phyloP scores from a whole-genome alignment of 2,329 filamentous ascomycete species.

The Cladophialophora psammophila region DNA sequence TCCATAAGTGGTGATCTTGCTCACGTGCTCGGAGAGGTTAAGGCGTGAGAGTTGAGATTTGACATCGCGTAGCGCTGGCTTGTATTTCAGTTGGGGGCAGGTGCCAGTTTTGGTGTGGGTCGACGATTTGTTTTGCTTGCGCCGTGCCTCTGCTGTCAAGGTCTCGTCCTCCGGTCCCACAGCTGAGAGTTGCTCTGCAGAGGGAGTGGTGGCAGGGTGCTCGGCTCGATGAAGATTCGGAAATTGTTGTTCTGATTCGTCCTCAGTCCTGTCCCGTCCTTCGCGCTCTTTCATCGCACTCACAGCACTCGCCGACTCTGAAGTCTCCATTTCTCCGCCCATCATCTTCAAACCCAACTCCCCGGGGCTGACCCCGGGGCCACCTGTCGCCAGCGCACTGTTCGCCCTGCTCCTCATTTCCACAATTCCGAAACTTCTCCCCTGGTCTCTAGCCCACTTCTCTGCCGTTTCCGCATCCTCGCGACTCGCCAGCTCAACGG shows the following conservation, averaged over 20 bases:
- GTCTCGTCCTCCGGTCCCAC: neutral
- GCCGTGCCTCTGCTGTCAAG: neutral
- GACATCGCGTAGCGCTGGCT: constrained; percentile 11
- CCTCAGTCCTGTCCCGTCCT: neutral
- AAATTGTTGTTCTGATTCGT: neutral
- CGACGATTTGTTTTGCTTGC: neutral
- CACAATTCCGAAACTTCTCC: constrained; percentile 1
- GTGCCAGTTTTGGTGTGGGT: neutral
- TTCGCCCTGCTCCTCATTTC: constrained; percentile 14
- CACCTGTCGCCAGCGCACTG: neutral
- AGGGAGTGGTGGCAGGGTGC: neutral
- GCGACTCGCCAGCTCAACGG: constrained; percentile 34
- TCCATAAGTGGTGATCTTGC: constrained; percentile 24
- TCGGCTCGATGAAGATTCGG: neutral
- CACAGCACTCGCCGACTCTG: too few relatives aligned
- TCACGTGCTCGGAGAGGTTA: constrained; percentile 24
- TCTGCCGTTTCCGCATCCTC: constrained; percentile 28
- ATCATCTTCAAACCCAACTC: constrained; percentile 6
- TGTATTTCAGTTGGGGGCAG: neutral
- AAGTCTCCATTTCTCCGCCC: constrained; percentile 5
- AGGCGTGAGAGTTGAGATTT: constrained; percentile 14
- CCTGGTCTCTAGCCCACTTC: constrained; percentile 18
- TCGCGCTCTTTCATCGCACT: neutral
- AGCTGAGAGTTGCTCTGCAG: too few relatives aligned
- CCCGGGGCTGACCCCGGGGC: neutral